A percentile compares a stretch with the other conserved stretches of the same genome.
phyloP scores from a whole-genome alignment of 2,329 filamentous ascomycete species.

The Fusarium palustre region DNA sequence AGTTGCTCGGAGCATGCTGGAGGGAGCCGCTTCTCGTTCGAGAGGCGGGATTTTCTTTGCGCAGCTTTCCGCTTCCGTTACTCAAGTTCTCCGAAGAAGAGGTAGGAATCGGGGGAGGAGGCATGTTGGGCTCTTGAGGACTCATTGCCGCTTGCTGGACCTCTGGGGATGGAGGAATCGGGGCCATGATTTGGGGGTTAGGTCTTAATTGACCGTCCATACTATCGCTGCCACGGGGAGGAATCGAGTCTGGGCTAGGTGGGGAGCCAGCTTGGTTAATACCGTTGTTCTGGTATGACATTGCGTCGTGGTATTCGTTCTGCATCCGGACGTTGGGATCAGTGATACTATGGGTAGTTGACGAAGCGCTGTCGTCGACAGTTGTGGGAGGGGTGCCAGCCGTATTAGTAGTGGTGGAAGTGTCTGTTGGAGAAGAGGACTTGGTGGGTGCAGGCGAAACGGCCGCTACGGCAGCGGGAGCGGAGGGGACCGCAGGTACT shows the following conservation, averaged over 20 bases:
- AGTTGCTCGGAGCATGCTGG: slow-evolving; percentile 40
- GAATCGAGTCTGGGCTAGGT: slow-evolving; percentile 26
- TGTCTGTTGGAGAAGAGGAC: slow-evolving; percentile 44
- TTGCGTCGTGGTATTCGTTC: slow-evolving; percentile 32
- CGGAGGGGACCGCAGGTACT: slow-evolving; percentile 30
- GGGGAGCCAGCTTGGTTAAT: slow-evolving; percentile 28
- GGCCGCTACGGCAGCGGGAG: slow-evolving; percentile 30
- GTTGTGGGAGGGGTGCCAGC: slow-evolving; percentile 37
- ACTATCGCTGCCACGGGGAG: slow-evolving; percentile 23
- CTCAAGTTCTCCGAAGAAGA: slow-evolving; percentile 33
- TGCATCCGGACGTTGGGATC: slow-evolving; percentile 41
- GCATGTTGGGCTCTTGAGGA: slow-evolving; percentile 38
- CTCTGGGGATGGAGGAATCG: slow-evolving; percentile 49
- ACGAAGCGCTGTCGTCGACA: slow-evolving; percentile 43
- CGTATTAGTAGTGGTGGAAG: slow-evolving; percentile 41
- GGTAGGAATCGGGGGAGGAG: slow-evolving; percentile 27
- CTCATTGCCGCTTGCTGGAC: slow-evolving; percentile 40
- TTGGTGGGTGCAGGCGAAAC: slow-evolving; percentile 40
- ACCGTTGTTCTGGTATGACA: slow-evolving; percentile 29
- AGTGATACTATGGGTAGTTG: slow-evolving; percentile 41
- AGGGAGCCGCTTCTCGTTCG: slow-evolving; percentile 52
- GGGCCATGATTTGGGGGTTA: slow-evolving; percentile 48
- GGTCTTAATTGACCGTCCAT: slow-evolving; percentile 37
- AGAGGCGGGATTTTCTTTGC: slow-evolving; percentile 47
- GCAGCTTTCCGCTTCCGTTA: slow-evolving; percentile 47